Evolutionary conservation across 2,329 filamentous ascomycete genomes (phyloP), one percentile per base, ranked within the genome.

Genomic region (Cladobotryum protrusum): DNA sequence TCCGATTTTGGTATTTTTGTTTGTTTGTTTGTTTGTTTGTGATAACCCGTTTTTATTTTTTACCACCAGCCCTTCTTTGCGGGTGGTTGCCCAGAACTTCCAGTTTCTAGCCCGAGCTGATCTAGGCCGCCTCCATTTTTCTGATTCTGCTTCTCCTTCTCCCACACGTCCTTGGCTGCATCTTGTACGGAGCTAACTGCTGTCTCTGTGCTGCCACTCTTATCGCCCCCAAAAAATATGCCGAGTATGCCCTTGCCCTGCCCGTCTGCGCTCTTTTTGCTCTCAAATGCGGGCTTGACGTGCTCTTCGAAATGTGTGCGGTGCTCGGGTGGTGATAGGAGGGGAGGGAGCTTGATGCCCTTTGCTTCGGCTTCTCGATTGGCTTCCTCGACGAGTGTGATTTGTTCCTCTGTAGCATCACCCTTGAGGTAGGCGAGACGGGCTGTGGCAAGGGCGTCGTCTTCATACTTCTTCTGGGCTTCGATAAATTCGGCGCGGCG

Each of bases 391-490:
- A 83, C 79, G 50, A 82, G 71, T 32, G 66, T 61, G 45, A 75
- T 71, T 63, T 83, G 79, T 43, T 79, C 78, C 41, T 76, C 72
- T 49, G 74, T 78, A 20, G 79, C 79, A 34, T 72, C 70, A 61
- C 77, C 77, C 54, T 74, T 76, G 69, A 83, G 77, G 67, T 81
- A 83, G 52, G 79, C 79, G 15, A 83, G 67, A 29, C 79, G 78
- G 45, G 79, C 79, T 54, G 73, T 72, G 55, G 77, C 73, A 49
- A 83, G 74, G 55, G 72, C 71, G 67, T 81, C 77, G 59, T 71
- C 73, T 46, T 75, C 72, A 61, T 81, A 68, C 53, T 73, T 68
- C 64, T 72, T 72, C 61, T 81, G 78, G 48, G 77, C 70, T 52
- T 77, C 74, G 59, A 77, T 61, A 70, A 81, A 83, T 63, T 83